These are phyloP conservation scores for Lachancea thermotolerans DNA, from an alignment of 805 yeast genomes.

Conservation along the genomic window DNA sequence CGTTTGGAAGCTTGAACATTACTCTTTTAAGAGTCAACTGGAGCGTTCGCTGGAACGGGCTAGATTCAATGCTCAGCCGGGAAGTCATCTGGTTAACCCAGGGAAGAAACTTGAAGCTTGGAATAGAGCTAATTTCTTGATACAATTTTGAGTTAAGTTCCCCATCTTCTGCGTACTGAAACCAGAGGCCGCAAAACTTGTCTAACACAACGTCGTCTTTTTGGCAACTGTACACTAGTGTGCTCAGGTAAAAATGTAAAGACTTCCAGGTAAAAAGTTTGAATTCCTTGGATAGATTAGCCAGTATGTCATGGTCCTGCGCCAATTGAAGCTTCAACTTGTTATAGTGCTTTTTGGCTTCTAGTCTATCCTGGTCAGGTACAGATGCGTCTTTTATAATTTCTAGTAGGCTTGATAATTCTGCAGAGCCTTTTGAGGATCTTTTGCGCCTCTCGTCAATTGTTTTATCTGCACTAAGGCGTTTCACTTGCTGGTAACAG, in stretches of 20 bases:
- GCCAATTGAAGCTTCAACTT: slow-evolving; percentile 42
- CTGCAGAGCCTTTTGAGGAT: slow-evolving; percentile 38
- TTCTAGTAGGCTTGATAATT: slow-evolving; percentile 42
- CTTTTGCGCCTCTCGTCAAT: slow-evolving; percentile 37
- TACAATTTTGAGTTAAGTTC: slow-evolving; percentile 39
- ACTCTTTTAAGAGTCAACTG: slow-evolving; percentile 41
- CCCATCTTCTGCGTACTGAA: slow-evolving; percentile 47
- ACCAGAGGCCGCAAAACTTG: slow-evolving; percentile 78
- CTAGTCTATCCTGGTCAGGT: slow-evolving; percentile 41
- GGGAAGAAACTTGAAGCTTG: slow-evolving; percentile 57
- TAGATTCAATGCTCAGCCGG: slow-evolving; percentile 44
- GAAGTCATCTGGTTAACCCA: slow-evolving; percentile 85
- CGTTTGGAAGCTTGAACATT: slow-evolving; percentile 61
- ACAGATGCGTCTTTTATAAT: slow-evolving; percentile 38
- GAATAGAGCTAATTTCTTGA: slow-evolving; percentile 36
- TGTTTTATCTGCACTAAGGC: slow-evolving; percentile 38
- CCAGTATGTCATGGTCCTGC: slow-evolving; percentile 44
- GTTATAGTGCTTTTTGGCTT: slow-evolving; percentile 46
- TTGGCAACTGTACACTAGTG: slow-evolving; percentile 40
- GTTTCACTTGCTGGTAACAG: slow-evolving; percentile 58
- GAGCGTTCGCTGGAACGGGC: slow-evolving; percentile 51
- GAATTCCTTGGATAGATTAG: slow-evolving; percentile 33
- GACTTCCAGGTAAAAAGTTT: slow-evolving; percentile 46
- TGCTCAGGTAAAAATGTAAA: slow-evolving; percentile 49
- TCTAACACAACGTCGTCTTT: slow-evolving; percentile 55